A percentile compares a stretch with the other conserved stretches of the same genome.
Conservation (phyloP, 2,329 filamentous ascomycete genomes). For the Cytospora paraplurivora region DNA sequence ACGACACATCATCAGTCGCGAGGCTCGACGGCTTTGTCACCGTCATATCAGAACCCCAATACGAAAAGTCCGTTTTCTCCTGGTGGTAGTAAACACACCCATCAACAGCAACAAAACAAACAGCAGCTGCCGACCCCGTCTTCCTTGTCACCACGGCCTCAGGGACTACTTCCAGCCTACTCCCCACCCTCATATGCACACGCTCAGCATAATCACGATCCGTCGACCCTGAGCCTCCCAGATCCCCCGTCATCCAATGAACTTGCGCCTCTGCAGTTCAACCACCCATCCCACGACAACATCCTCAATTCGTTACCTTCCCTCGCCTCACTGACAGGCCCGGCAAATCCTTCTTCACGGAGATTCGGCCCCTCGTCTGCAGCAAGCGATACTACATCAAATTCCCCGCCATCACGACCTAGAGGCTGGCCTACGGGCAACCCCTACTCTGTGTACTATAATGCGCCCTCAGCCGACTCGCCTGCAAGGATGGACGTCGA, state of each 20-base stretch:
- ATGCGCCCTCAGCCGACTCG: constrained; percentile 47
- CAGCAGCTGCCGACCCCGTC: constrained; percentile 22
- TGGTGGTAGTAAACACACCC: constrained; percentile 16
- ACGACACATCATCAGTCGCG: constrained; percentile 24
- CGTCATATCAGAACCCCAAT: constrained; percentile 28
- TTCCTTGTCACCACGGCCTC: constrained; percentile 31
- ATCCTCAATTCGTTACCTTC: constrained; percentile 43
- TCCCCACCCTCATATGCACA: constrained; percentile 42
- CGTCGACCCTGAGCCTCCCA: constrained; percentile 38
- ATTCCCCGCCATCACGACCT: constrained; percentile 31
- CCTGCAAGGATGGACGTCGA: constrained; percentile 54
- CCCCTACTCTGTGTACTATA: constrained; percentile 52
- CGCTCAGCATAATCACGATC: constrained; percentile 37
- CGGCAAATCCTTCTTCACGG: constrained; percentile 26
- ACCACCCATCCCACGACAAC: constrained; percentile 34
- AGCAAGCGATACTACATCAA: constrained; percentile 24
- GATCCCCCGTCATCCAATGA: constrained; percentile 41
- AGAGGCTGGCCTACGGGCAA: constrained; percentile 53
- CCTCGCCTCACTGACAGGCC: constrained; percentile 44
- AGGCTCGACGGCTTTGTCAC: constrained; percentile 23
- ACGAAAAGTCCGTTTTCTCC: constrained; percentile 12
- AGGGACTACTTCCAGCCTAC: constrained; percentile 36
- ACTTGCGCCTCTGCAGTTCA: constrained; percentile 46
- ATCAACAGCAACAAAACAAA: constrained; percentile 14
- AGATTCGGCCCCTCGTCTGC: constrained; percentile 34